A percentile compares a stretch with the other conserved stretches of the same genome.
These are phyloP conservation scores for Euryodendron excelsum DNA, from an alignment of 148 eudicot species.

Conservation along the genomic window DNA sequence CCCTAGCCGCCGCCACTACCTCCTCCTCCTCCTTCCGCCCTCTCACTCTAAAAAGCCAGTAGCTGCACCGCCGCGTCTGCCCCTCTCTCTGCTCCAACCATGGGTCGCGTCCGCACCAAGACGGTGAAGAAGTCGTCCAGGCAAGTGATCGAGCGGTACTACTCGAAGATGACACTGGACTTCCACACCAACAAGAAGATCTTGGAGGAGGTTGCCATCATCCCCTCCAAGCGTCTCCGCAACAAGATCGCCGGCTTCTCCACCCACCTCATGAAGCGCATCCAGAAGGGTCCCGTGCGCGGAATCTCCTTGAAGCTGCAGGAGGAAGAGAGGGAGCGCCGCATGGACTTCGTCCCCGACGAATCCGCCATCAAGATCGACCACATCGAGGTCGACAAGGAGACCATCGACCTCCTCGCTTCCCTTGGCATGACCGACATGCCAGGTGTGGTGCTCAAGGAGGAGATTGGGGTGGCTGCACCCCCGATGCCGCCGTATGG, in stretches of 20 bases:
- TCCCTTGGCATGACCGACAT: slow-evolving; percentile 28
- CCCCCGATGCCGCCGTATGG: slow-evolving; percentile 12
- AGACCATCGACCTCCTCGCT: slow-evolving; percentile 32
- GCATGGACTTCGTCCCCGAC: slow-evolving; percentile 41
- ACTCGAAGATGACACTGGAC: slow-evolving; percentile 39
- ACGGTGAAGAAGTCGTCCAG: slow-evolving; percentile 42
- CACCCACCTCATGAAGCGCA: slow-evolving; percentile 36
- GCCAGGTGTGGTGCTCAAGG: slow-evolving; percentile 31
- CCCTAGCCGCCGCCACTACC: too few species aligned
- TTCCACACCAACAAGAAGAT: slow-evolving; percentile 44
- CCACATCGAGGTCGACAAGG: slow-evolving; percentile 37
- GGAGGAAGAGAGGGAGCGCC: slow-evolving; percentile 42
- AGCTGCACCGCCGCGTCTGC: background rate
- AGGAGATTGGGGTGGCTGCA: slow-evolving; percentile 14
- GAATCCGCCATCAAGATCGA: slow-evolving; percentile 30
- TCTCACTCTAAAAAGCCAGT: background rate
- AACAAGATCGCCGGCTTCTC: slow-evolving; percentile 43
- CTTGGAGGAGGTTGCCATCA: slow-evolving; percentile 34
- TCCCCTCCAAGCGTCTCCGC: slow-evolving; percentile 42
- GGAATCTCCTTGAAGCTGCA: slow-evolving; percentile 39
- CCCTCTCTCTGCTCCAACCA: background rate
- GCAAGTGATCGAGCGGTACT: slow-evolving; percentile 38
- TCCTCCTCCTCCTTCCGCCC: background rate
- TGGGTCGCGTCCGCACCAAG: slow-evolving; percentile 41
- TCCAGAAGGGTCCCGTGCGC: slow-evolving; percentile 39